These are phyloP conservation scores for Malus sylvestris DNA, from an alignment of 306 rosid genomes.

Conservation along the genomic window DNA sequence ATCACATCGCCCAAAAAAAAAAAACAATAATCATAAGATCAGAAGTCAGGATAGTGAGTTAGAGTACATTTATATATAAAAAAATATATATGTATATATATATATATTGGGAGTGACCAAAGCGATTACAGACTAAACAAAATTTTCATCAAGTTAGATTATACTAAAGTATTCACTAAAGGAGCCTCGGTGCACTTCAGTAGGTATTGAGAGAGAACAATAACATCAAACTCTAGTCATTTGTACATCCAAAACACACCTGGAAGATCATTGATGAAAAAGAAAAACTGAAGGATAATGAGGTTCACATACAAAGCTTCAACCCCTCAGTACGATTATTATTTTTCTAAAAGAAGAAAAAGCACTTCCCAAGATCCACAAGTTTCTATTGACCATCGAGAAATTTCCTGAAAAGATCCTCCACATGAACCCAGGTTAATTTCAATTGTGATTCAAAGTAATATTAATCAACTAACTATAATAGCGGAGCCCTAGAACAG, in stretches of 20 bases:
- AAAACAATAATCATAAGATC: background rate
- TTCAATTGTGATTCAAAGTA: background rate
- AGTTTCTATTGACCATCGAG: background rate
- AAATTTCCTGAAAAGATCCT: background rate
- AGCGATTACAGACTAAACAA: background rate
- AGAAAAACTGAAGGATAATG: background rate
- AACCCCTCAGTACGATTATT: background rate
- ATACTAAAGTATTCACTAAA: background rate
- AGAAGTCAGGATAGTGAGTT: conserved; percentile 17
- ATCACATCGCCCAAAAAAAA: background rate
- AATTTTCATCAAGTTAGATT: background rate
- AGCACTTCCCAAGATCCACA: background rate
- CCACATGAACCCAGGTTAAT: background rate
- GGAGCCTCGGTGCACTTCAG: background rate
- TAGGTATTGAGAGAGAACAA: background rate
- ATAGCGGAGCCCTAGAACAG: background rate
- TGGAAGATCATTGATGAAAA: background rate
- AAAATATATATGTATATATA: no score
- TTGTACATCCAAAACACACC: background rate
- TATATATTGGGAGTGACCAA: background rate
- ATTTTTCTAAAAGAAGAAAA: background rate
- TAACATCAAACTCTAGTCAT: background rate
- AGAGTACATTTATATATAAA: background rate
- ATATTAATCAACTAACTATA: background rate
- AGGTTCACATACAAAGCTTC: background rate